These are phyloP conservation scores for Bonia amplexicaulis DNA, from an alignment of 176 grass and related monocot genomes.

Conservation along the genomic window DNA sequence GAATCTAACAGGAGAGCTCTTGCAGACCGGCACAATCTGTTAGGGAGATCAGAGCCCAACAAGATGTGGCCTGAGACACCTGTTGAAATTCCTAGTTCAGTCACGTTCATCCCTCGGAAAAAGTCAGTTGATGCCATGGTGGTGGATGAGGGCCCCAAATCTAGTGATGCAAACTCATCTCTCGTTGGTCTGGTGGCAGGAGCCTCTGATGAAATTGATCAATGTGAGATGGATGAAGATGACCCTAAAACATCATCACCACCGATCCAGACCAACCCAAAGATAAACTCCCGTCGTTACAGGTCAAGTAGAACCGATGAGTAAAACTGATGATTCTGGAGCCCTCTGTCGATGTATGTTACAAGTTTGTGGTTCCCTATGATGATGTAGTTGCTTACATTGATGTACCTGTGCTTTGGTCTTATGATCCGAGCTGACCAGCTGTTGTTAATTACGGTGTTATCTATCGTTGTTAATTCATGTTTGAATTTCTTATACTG, in stretches of 20 bases:
- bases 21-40: constrained; percentile 54
- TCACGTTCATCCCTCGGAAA: constrained; percentile 75
- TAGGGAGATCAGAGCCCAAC: constrained; percentile 49
- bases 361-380: constrained; percentile 12
- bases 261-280: constrained; percentile 23
- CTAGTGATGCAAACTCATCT: constrained; percentile 29
- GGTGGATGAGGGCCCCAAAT: constrained; percentile 47
- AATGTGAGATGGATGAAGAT: constrained; percentile 81
- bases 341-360: neutral
- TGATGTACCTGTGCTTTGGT: constrained; percentile 25
- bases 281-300: constrained; percentile 34
- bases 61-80: constrained; percentile 33
- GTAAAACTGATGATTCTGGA: constrained; percentile 10
- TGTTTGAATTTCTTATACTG: constrained; percentile 9
- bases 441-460: neutral
- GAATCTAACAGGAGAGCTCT: constrained; percentile 69
- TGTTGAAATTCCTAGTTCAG: constrained; percentile 56
- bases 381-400: constrained; percentile 13
- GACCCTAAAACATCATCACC: constrained; percentile 17
- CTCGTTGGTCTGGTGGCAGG: constrained; percentile 30
- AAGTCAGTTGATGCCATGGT: constrained; percentile 65
- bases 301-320: constrained; percentile 39
- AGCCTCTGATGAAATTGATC: constrained; percentile 46
- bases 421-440: constrained; percentile 29
- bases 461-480: neutral